Percentiles rank a stretch among this genome's conserved stretches.
Conservation (phyloP, 2,329 filamentous ascomycete species). For the Pseudogymnoascus sp. region DNA sequence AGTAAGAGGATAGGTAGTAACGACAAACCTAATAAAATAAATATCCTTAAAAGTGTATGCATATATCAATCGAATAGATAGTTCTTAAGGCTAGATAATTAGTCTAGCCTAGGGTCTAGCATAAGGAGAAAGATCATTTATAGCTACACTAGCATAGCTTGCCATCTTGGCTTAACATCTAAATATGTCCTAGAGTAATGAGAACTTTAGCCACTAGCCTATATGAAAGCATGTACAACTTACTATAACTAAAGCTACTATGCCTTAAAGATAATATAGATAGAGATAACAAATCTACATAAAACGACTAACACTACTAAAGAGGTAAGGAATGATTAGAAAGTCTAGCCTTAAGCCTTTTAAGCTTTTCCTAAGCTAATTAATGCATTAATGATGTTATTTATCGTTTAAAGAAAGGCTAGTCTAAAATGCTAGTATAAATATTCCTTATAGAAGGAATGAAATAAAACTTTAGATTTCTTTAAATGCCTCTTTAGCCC, state of each 20-base stretch:
- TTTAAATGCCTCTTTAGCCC: not conserved
- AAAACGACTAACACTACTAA: conserved; percentile 8
- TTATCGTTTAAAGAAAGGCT: not conserved
- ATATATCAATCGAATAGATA: conserved; percentile 92
- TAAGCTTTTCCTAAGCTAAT: conserved; percentile 10
- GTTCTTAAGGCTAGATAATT: conserved; percentile 46
- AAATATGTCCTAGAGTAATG: conserved; percentile 7
- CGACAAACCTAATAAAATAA: conserved; percentile 65
- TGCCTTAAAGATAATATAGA: conserved; percentile 8
- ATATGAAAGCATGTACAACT: conserved; percentile 4
- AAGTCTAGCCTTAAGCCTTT: conserved; percentile 11
- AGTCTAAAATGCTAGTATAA: not conserved
- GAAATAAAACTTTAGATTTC: not conserved
- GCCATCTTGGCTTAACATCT: conserved; percentile 8
- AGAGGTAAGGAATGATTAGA: conserved; percentile 11
- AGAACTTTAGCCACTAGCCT: not conserved
- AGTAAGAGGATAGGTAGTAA: conserved; percentile 81
- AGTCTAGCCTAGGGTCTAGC: conserved; percentile 8
- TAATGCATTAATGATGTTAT: conserved; percentile 1
- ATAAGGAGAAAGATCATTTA: conserved; percentile 11
- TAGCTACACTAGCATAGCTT: conserved; percentile 4
- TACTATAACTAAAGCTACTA: conserved; percentile 9
- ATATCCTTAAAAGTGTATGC: conserved; percentile 76
- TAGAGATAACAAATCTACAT: not conserved
- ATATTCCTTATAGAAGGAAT: not conserved